Evolutionary conservation across 129 eudicot species (phyloP).

Genomic region (Flaveria sonorensis): DNA sequence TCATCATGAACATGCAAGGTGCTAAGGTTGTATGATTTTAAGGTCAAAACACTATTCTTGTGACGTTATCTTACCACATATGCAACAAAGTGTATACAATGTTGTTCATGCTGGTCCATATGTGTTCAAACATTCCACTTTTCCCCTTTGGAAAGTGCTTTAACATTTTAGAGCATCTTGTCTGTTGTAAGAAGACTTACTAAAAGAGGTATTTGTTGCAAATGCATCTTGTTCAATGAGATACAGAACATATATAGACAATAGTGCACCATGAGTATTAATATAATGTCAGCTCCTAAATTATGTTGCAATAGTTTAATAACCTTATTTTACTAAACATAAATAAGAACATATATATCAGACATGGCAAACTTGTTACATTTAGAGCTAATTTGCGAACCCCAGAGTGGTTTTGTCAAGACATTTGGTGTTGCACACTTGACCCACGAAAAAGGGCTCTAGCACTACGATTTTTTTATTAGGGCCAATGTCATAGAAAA

Average conservation of each 20-base stretch:
- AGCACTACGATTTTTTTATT: background rate
- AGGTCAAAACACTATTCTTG: background rate
- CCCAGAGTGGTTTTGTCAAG: conserved; percentile 1
- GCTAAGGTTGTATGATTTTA: background rate
- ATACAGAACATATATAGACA: background rate
- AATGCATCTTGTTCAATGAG: conserved; percentile 6
- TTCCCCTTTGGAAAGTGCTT: background rate
- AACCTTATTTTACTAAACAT: background rate
- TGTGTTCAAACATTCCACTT: background rate
- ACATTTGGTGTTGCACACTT: background rate
- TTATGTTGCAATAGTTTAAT: background rate
- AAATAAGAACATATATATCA: background rate
- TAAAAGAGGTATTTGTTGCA: background rate
- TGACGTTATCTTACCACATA: background rate
- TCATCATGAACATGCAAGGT: background rate
- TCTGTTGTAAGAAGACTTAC: background rate
- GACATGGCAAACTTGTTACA: background rate
- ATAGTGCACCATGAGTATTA: background rate
- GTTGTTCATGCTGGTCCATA: background rate
- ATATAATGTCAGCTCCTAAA: background rate
- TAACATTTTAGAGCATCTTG: background rate
- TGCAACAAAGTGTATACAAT: background rate
- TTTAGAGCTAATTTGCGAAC: background rate
- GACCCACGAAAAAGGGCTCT: background rate
- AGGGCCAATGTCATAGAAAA: background rate